These are phyloP conservation scores for Nemania sp. DNA, from an alignment of 2,329 filamentous ascomycete genomes.

Conservation along the genomic window DNA sequence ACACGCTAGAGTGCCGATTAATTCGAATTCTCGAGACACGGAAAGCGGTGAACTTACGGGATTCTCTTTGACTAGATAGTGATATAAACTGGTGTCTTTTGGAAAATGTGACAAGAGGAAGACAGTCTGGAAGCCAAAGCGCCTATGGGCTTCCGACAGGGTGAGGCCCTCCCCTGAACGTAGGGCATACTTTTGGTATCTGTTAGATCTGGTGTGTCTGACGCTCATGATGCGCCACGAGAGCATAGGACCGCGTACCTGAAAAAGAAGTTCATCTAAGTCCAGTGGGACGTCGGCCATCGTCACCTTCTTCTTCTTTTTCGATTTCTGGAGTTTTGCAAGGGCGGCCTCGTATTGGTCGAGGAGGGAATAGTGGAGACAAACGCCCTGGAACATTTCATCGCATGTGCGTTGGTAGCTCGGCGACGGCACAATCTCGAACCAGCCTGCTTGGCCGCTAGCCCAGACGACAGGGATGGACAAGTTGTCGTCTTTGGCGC, in stretches of 20 bases:
- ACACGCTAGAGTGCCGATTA: too few relatives aligned
- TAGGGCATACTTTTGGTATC: constrained; percentile 51
- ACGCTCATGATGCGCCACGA: not conserved
- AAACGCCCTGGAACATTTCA: constrained; percentile 65
- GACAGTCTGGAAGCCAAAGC: constrained; percentile 52
- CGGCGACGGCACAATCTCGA: constrained; percentile 63
- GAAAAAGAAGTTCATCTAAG: constrained; percentile 42
- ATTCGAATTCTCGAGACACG: too few relatives aligned
- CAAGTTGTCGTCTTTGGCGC: constrained; percentile 51
- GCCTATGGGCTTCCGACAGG: constrained; percentile 51
- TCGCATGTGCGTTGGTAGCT: constrained; percentile 60
- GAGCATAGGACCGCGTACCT: constrained; percentile 29
- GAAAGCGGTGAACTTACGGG: constrained; percentile 41
- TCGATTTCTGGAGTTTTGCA: constrained; percentile 38
- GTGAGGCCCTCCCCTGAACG: constrained; percentile 56
- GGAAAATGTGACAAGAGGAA: constrained; percentile 58
- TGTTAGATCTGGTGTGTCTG: not conserved
- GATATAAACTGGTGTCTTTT: constrained; percentile 53
- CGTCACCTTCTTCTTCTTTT: constrained; percentile 40
- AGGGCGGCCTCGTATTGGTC: constrained; percentile 55
- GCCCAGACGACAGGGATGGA: constrained; percentile 67
- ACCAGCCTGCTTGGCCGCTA: constrained; percentile 67
- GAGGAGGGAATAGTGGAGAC: constrained; percentile 64
- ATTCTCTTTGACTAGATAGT: constrained; percentile 50
- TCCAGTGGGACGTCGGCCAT: constrained; percentile 35